Conservation (phyloP, 257 asterid genomes). For the Nicotiana otophora region DNA sequence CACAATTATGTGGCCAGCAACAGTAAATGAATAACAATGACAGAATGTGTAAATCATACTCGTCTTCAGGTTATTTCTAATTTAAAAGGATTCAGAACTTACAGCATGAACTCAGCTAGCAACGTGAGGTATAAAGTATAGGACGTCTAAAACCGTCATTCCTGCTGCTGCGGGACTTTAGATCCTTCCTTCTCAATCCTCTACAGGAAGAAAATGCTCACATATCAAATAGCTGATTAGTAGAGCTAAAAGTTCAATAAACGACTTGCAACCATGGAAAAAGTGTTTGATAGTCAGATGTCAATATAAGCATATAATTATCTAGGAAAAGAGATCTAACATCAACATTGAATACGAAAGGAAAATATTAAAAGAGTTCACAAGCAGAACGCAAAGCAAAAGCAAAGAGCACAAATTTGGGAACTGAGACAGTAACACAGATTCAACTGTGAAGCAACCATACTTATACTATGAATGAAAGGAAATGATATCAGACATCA, state of each 20-base stretch:
- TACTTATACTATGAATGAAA: background rate
- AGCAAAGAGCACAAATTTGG: background rate
- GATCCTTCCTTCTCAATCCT: constrained; percentile 6
- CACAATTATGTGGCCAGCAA: background rate
- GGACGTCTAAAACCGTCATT: background rate
- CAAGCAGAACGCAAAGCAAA: background rate
- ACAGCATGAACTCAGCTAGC: background rate
- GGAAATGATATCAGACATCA: background rate
- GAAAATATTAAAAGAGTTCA: background rate
- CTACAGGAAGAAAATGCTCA: background rate
- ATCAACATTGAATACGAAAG: background rate
- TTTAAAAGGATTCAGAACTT: background rate
- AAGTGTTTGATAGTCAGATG: background rate
- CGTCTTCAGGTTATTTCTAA: background rate
- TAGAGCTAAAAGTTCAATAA: background rate
- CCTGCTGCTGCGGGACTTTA: background rate
- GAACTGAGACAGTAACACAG: background rate
- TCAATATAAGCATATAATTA: background rate
- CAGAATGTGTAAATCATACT: background rate
- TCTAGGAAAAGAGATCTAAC: background rate
- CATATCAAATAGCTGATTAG: background rate
- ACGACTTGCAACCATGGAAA: background rate
- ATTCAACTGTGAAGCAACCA: background rate
- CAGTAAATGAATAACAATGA: background rate
- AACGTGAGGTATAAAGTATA: background rate